Evolutionary conservation across 2,329 filamentous ascomycete species (phyloP).

Genomic region (Aspergillus neoniger): DNA sequence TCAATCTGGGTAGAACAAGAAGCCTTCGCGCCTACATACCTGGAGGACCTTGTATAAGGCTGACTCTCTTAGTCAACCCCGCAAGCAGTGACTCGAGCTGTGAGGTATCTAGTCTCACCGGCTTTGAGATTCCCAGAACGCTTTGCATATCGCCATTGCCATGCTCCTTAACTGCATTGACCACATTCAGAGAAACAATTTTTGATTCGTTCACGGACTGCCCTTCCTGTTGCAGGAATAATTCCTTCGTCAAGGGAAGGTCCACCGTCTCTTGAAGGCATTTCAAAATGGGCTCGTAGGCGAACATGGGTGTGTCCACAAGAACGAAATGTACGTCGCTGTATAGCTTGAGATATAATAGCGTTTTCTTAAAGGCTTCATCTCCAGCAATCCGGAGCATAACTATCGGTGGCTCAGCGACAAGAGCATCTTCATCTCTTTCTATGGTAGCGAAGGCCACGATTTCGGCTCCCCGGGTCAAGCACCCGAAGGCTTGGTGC

Average conservation of each 20-base stretch:
- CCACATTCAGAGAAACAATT: constrained; percentile 15
- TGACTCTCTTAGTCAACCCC: constrained; percentile 56
- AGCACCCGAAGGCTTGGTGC: constrained; percentile 63
- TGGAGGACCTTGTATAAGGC: constrained; percentile 71
- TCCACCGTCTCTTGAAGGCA: constrained; percentile 59
- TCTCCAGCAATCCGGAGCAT: constrained; percentile 55
- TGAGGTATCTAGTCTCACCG: constrained; percentile 51
- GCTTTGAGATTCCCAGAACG: constrained; percentile 31
- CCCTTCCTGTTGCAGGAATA: constrained; percentile 46
- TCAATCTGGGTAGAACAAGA: not conserved
- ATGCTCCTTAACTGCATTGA: constrained; percentile 19
- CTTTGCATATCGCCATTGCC: constrained; percentile 32
- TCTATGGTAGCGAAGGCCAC: constrained; percentile 63
- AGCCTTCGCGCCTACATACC: constrained; percentile 45
- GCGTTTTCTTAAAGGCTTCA: constrained; percentile 48
- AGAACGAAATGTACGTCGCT: constrained; percentile 54
- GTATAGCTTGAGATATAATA: constrained; percentile 47
- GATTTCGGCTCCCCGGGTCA: constrained; percentile 55
- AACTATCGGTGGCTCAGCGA: constrained; percentile 47
- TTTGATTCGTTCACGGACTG: constrained; percentile 11
- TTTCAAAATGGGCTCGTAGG: constrained; percentile 67
- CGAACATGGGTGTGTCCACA: constrained; percentile 67
- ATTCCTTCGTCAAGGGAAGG: constrained; percentile 57
- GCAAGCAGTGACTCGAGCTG: constrained; percentile 60
- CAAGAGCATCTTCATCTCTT: constrained; percentile 53